Evolutionary conservation across 805 yeast species (phyloP), one percentile per base, ranked within the genome.

Genomic region (Tetrapisispora nanseiensis): DNA sequence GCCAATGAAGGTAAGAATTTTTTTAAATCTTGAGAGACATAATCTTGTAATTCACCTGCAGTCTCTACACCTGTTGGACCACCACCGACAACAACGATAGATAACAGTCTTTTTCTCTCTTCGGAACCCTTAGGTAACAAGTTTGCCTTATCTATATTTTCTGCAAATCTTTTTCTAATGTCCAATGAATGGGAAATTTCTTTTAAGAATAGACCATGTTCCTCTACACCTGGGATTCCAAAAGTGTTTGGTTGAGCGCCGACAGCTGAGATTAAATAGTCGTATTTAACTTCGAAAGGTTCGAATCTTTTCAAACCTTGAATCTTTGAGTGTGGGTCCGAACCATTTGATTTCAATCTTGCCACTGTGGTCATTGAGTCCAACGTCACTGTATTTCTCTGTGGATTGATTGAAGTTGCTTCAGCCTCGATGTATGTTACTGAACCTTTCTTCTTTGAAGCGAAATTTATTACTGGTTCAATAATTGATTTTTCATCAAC

Each of bases 61-160:
- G 87, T 82, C 69, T 87, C 97, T 45, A 87, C 96, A 71, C 97
- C 97, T 34, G 97, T 87, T 60, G 97, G 97, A 51, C 97, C 97
- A 67, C 96, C 97, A 56, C 97, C 97, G 54, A 90, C 92, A 46
- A 89, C 95, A 42, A 89, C 90, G 47, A 86, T 74, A 45, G 84
- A 82, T 64, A 89, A 72, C 52, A 89, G 73, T 65, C 95, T 80
- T 68, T 80, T 80, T 66, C 96, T 78, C 64, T 84, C 95, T 37
- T 79, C 80, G 52, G 77, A 85, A 47, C 73, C 76, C 62, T 79
- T 78, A 51, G 90, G 90, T 56, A 87, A 75, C 51, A 83, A 69
- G 62, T 82, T 80, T 36, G 96, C 95, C 54, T 84, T 86, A 70
- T 89, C 96, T 53, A 89, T 76, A 51, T 86, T 78, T 61, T 84